Evolutionary conservation across 495 filamentous ascomycete genomes (phyloP).

Genomic region (Annulohypoxylon bovei): DNA sequence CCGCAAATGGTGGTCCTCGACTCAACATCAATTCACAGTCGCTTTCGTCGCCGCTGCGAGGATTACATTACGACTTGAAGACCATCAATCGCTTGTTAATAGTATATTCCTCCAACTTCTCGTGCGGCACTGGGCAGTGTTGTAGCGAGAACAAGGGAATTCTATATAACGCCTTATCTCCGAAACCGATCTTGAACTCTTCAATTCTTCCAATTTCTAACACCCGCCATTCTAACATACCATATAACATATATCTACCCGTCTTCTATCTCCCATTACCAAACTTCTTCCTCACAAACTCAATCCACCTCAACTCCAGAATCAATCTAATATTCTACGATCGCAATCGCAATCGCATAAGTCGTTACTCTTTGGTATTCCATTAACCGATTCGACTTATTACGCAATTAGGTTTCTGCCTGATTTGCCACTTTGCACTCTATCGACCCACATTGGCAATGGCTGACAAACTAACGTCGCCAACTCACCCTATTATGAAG

Average conservation of each 20-base stretch:
- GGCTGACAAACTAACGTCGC: conserved; percentile 47
- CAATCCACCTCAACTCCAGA: neutral
- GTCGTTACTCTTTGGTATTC: neutral
- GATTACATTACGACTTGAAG: conserved; percentile 20
- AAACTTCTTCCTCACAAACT: conserved; percentile 6
- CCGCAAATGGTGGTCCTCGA: conserved; percentile 32
- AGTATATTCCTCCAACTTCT: conserved; percentile 13
- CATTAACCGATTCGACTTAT: conserved; percentile 18
- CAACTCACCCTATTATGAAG: conserved; percentile 17
- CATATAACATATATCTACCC: conserved; percentile 26
- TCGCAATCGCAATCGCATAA: conserved; percentile 27
- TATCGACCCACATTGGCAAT: conserved; percentile 34
- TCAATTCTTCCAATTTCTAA: conserved; percentile 32
- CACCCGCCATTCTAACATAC: neutral
- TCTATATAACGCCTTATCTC: conserved; percentile 31
- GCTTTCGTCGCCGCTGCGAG: conserved; percentile 18
- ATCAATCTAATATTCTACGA: neutral
- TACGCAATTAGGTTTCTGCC: conserved; percentile 35
- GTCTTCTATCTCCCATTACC: neutral
- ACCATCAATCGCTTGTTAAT: neutral
- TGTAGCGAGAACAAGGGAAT: conserved; percentile 24
- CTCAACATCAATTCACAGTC: conserved; percentile 1
- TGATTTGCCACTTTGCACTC: conserved; percentile 43
- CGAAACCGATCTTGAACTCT: conserved; percentile 30
- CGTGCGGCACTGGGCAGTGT: conserved; percentile 4